Conservation (phyloP, 2,329 filamentous ascomycete species). For the Lasiodiplodia sp. region DNA sequence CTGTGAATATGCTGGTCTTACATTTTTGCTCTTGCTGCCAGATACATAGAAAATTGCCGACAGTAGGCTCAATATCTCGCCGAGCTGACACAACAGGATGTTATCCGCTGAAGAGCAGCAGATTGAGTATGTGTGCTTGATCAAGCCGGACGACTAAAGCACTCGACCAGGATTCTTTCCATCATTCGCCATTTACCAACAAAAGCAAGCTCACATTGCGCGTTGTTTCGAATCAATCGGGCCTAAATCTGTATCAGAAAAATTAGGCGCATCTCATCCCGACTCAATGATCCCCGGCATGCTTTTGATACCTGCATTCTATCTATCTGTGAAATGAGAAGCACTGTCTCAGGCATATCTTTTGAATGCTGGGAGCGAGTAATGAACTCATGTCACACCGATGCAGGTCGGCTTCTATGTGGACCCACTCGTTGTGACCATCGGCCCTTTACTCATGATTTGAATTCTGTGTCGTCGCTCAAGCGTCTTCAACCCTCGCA, state of each 20-base stretch:
- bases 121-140: neutral
- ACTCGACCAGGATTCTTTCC: neutral
- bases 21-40: neutral
- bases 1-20: neutral
- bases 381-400: no score
- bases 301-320: neutral
- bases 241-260: neutral
- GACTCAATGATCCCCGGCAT: neutral
- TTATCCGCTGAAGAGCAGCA: neutral
- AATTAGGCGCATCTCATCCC: neutral
- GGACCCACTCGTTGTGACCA: no score
- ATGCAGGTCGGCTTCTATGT: no score
- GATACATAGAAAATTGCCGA: neutral
- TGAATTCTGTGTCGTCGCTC: no score
- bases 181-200: neutral
- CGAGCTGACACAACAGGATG: neutral
- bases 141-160: neutral
- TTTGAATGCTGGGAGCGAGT: no score
- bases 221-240: neutral
- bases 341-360: no score
- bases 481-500: no score
- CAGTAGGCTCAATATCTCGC: neutral
- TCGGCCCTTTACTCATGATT: no score
- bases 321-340: neutral
- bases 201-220: neutral